A percentile compares a stretch with the other conserved stretches of the same genome.
Evolutionary conservation across 1,284 basidiomycete genomes (phyloP).

Genomic region (Ustilago curta): DNA sequence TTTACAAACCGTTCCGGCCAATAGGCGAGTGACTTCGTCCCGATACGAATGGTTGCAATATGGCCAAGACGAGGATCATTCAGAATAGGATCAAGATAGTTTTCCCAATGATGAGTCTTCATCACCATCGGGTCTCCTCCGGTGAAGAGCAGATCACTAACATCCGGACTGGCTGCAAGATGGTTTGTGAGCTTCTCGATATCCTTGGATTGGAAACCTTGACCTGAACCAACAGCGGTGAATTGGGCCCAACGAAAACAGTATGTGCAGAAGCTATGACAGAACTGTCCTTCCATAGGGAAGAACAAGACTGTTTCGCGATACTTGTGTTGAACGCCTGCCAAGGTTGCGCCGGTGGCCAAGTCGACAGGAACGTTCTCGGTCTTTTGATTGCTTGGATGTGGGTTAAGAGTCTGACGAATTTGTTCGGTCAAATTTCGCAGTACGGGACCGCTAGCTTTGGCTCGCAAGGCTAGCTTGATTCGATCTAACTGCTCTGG

Average conservation of each 20-base stretch:
- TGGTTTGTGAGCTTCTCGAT: background rate
- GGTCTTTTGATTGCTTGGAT: conserved; percentile 7
- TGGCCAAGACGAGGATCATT: background rate
- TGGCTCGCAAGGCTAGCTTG: background rate
- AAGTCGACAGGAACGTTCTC: conserved; percentile 7
- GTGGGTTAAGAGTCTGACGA: conserved; percentile 5
- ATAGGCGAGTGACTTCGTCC: conserved; percentile 11
- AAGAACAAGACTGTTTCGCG: conserved; percentile 11
- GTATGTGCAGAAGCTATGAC: conserved; percentile 15
- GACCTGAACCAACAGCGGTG: conserved; percentile 4
- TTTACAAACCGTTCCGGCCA: conserved; percentile 13
- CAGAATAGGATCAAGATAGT: conserved; percentile 4
- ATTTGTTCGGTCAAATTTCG: conserved; percentile 9
- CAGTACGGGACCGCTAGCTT: too few species aligned
- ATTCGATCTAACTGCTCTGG: background rate
- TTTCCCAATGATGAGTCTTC: conserved; percentile 7
- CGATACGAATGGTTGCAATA: conserved; percentile 5
- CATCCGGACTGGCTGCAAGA: background rate
- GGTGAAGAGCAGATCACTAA: conserved; percentile 9
- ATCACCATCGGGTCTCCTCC: conserved; percentile 14
- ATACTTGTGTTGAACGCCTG: conserved; percentile 10
- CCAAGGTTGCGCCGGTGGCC: background rate
- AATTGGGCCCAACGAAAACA: conserved; percentile 15
- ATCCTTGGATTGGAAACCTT: conserved; percentile 10
- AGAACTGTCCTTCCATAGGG: conserved; percentile 8